phyloP scores from a whole-genome alignment of 2,329 filamentous ascomycete genomes.

The Aureobasidium namibiae region DNA sequence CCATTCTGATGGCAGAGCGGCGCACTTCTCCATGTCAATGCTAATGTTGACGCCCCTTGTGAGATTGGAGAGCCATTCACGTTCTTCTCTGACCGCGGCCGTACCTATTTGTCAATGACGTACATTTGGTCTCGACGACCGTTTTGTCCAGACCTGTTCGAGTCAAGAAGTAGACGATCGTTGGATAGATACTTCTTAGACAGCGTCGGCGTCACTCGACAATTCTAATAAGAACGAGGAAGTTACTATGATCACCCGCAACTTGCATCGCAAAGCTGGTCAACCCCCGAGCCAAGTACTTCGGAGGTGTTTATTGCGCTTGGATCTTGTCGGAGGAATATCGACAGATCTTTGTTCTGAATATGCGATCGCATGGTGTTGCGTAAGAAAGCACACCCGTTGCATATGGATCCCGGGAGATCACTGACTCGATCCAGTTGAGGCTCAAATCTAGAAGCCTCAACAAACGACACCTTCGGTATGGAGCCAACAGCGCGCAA shows the following conservation, averaged over 20 bases:
- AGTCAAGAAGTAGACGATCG: not conserved
- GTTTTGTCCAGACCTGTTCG: not conserved
- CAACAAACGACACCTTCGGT: not conserved
- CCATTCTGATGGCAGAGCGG: not conserved
- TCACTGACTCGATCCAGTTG: not conserved
- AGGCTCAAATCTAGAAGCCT: not conserved
- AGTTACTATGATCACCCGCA: no score
- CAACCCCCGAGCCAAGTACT: not conserved
- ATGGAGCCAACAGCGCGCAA: not conserved
- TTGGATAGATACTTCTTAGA: not conserved
- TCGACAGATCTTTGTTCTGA: not conserved
- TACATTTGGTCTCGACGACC: not conserved
- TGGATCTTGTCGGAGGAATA: not conserved
- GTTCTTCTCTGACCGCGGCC: not conserved
- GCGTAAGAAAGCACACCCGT: not conserved
- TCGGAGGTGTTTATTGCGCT: not conserved
- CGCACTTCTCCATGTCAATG: not conserved
- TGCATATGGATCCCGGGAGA: not conserved
- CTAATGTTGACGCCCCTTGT: not conserved
- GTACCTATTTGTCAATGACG: slow-evolving; percentile 1
- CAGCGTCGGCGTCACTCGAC: not conserved
- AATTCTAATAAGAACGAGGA: not conserved
- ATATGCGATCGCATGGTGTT: not conserved
- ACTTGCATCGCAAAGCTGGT: not conserved
- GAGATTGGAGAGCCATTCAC: not conserved